These are phyloP conservation scores for Hippophae gyantsensis DNA, from an alignment of 306 rosid genomes.

Conservation along the genomic window DNA sequence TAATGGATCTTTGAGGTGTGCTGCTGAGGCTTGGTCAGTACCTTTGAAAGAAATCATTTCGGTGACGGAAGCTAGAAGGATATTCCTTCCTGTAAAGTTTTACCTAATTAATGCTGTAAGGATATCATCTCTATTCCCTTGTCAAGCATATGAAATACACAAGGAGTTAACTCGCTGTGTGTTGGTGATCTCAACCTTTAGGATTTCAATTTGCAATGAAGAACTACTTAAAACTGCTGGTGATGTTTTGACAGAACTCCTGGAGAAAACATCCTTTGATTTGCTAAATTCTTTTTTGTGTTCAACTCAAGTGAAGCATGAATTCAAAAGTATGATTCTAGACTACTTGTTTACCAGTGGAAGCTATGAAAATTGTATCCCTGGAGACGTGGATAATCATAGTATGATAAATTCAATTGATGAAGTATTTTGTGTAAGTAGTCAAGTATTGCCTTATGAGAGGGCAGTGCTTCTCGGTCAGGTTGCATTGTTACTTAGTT, in stretches of 20 bases:
- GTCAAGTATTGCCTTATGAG: slow-evolving; percentile 41
- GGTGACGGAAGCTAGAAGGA: slow-evolving; percentile 65
- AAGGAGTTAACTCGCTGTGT: slow-evolving; percentile 51
- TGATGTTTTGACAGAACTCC: slow-evolving; percentile 51
- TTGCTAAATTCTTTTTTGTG: slow-evolving; percentile 46
- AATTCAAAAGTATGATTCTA: slow-evolving; percentile 47
- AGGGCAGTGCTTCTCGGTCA: slow-evolving; percentile 41
- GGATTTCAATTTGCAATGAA: slow-evolving; percentile 43
- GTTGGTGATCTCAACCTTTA: slow-evolving; percentile 55
- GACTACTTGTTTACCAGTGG: slow-evolving; percentile 45
- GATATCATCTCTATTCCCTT: slow-evolving; percentile 64
- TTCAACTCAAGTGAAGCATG: slow-evolving; percentile 48
- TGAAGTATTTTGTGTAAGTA: slow-evolving; percentile 27
- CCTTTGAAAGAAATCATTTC: slow-evolving; percentile 44
- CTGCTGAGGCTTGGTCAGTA: slow-evolving; percentile 61
- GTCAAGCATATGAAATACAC: slow-evolving; percentile 48
- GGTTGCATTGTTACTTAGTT: slow-evolving; percentile 41
- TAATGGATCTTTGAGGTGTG: slow-evolving; percentile 56
- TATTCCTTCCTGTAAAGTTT: slow-evolving; percentile 77
- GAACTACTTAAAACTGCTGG: slow-evolving; percentile 43
- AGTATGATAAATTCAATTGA: slow-evolving; percentile 22
- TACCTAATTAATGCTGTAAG: slow-evolving; percentile 70
- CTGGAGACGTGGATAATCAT: slow-evolving; percentile 25
- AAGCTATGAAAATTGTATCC: slow-evolving; percentile 26
- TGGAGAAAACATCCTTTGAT: slow-evolving; percentile 65